Percentiles rank a stretch among this genome's conserved stretches.
Conservation (phyloP, 1,284 basidiomycete species). For the Rhodotorula sp. region DNA sequence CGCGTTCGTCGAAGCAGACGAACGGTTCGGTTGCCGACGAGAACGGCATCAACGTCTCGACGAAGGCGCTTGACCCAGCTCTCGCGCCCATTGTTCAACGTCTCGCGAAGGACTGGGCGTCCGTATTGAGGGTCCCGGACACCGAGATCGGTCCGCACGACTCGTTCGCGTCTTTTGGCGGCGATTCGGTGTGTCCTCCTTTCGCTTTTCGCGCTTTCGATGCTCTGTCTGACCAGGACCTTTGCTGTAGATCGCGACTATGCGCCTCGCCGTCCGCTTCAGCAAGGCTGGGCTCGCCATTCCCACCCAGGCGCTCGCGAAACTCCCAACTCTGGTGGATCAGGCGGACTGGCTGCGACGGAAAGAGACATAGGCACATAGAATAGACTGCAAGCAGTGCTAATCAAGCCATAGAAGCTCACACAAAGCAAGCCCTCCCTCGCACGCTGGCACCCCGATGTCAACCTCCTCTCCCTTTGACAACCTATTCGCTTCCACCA, state of each 20-base stretch:
- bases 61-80: background rate
- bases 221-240: background rate
- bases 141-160: constrained; percentile 13
- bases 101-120: constrained; percentile 32
- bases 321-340: constrained; percentile 23
- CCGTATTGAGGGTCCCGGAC: constrained; percentile 22
- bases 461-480: background rate
- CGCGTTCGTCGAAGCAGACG: background rate
- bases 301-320: constrained; percentile 24
- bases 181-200: constrained; percentile 39
- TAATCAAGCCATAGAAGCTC: background rate
- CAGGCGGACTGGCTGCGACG: constrained; percentile 28
- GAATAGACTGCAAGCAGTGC: background rate
- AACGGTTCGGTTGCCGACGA: too few species aligned
- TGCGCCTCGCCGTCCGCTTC: constrained; percentile 35
- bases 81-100: background rate
- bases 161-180: constrained; percentile 40
- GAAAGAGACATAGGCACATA: background rate
- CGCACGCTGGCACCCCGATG: background rate
- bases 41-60: background rate
- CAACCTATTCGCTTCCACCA: background rate
- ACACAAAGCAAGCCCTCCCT: background rate
- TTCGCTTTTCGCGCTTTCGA: background rate
- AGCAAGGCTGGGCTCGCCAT: constrained; percentile 21
- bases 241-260: constrained; percentile 26